Evolutionary conservation across 2,329 filamentous ascomycete genomes (phyloP), one percentile per base, ranked within the genome.

Genomic region (Exophiala alcalophila): DNA sequence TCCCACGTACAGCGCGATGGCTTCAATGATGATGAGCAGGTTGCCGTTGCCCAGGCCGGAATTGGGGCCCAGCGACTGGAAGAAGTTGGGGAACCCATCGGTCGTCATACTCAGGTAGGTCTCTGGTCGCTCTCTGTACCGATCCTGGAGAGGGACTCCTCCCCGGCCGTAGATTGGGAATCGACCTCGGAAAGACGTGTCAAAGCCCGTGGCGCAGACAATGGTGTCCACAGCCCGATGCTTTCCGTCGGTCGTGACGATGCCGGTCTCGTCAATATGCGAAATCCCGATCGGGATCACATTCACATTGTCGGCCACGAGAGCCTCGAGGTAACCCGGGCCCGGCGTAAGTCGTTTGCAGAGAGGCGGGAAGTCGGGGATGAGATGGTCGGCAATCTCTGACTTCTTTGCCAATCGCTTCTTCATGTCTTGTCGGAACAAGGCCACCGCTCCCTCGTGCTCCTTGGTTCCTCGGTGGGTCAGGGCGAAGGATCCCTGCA

Each of bases 341-440:
- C 68, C 70, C 0, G 69, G 70, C 1, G 68, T 71, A 11, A 71
- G 57, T 10, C 69, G 65, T 32, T 68, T 63, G 46, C 69, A 71
- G 7, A 62, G 59, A 5, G 66, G 61, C 4, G 64, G 60, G 31
- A 68, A 71, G 4, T 61, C 52, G 2, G 69, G 68, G 2, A 70
- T 51, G 1, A 72, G 53, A 47, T 66, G 25, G 12, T 62, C 59
- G 8, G 59, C 31, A 0, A 67, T 50, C 16, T 62, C 62, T 2
- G 61, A 61, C 39, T 64, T 66, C 11, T 59, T 61, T 4, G 34
- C 31, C 26, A 59, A 36, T 14, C 49, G 49, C 9, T 47, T 37
- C 20, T 40, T 24, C 57, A 58, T 59, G 11, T 48, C 47, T 24
- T 43, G 32, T 26, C 44, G 42, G 42, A 49, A 54, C 15, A 12